These are phyloP conservation scores for Zarea fungicola DNA, from an alignment of 2,329 filamentous ascomycete genomes.

Conservation along the genomic window DNA sequence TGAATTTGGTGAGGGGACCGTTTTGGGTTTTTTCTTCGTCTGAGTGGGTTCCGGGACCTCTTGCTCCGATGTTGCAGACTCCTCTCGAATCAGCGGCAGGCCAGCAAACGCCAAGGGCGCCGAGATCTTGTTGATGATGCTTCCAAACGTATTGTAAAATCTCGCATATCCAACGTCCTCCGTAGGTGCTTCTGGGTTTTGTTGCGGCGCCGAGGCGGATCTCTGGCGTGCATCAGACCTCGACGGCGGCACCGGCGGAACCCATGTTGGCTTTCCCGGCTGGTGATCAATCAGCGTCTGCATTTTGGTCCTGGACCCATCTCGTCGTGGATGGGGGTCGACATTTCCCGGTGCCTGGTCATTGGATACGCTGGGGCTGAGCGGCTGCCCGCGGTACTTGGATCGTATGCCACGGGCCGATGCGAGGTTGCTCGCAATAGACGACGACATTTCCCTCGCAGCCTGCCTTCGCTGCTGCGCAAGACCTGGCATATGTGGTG, in stretches of 20 bases:
- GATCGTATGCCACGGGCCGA: conserved; percentile 75
- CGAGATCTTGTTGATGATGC: conserved; percentile 80
- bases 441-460: conserved; percentile 68
- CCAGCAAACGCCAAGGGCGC: conserved; percentile 91
- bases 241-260: conserved; percentile 34
- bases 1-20: conserved; percentile 25
- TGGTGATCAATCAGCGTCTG: conserved; percentile 50
- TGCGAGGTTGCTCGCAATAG: conserved; percentile 83
- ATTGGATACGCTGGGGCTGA: conserved; percentile 67
- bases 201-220: conserved; percentile 22
- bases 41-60: conserved; percentile 33
- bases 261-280: conserved; percentile 48
- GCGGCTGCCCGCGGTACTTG: conserved; percentile 59
- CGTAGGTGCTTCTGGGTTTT: conserved; percentile 19
- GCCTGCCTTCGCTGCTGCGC: conserved; percentile 45
- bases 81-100: conserved; percentile 65
- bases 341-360: conserved; percentile 69
- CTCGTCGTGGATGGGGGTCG: conserved; percentile 49
- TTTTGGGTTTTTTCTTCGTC: conserved; percentile 33
- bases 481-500: conserved; percentile 25
- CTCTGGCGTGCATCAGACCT: conserved; percentile 23
- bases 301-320: conserved; percentile 48
- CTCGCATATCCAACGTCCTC: conserved; percentile 77
- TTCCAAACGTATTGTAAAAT: conserved; percentile 91
- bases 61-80: conserved; percentile 26